Conservation (phyloP, 805 yeast genomes). For the Yamadazyma philogaea region DNA sequence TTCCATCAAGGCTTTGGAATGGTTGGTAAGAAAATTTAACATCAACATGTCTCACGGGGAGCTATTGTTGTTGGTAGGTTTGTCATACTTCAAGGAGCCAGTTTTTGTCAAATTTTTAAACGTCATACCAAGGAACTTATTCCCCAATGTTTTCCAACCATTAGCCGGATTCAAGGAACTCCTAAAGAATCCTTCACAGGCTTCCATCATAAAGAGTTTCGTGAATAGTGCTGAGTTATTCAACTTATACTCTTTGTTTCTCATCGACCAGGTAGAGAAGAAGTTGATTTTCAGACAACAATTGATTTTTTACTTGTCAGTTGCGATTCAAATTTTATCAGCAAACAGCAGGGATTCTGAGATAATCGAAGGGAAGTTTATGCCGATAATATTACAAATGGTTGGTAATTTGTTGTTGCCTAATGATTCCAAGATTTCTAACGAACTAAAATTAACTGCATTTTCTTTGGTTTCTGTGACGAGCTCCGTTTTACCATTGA, state of each 20-base stretch:
- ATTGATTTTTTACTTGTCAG: slow-evolving; percentile 75
- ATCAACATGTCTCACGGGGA: slow-evolving; percentile 81
- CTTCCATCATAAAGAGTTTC: slow-evolving; percentile 70
- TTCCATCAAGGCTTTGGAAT: slow-evolving; percentile 80
- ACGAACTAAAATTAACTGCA: slow-evolving; percentile 76
- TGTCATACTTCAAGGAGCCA: slow-evolving; percentile 78
- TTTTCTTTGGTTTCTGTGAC: slow-evolving; percentile 80
- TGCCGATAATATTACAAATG: slow-evolving; percentile 58
- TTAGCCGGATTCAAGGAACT: slow-evolving; percentile 63
- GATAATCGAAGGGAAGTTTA: slow-evolving; percentile 43
- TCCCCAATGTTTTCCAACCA: slow-evolving; percentile 82
- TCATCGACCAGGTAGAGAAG: slow-evolving; percentile 48
- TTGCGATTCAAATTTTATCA: slow-evolving; percentile 65
- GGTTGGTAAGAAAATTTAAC: slow-evolving; percentile 91
- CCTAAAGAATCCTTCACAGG: slow-evolving; percentile 61
- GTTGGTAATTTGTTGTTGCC: slow-evolving; percentile 51
- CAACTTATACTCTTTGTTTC: slow-evolving; percentile 59
- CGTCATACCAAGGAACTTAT: slow-evolving; percentile 52
- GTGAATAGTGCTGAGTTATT: slow-evolving; percentile 62
- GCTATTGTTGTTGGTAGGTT: slow-evolving; percentile 59
- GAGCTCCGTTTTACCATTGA: slow-evolving; percentile 65
- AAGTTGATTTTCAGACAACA: slow-evolving; percentile 63
- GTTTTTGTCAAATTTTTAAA: slow-evolving; percentile 74
- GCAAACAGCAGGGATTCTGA: slow-evolving; percentile 49
- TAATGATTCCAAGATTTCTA: slow-evolving; percentile 14